These are phyloP conservation scores for Rubia peregrina DNA, from an alignment of 305 asterid species.

Conservation along the genomic window DNA sequence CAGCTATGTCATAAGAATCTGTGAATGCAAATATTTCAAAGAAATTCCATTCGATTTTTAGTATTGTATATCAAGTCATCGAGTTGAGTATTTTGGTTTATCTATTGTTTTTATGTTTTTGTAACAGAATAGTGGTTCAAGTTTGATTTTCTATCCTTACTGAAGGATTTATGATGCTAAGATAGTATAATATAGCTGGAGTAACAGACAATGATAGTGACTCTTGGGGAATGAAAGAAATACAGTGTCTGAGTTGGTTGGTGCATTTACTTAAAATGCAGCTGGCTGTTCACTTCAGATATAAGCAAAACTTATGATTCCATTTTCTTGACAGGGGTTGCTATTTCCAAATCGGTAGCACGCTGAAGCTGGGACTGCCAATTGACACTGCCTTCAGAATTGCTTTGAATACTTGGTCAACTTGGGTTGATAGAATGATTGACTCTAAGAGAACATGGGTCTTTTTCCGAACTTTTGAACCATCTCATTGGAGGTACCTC, in stretches of 20 bases:
- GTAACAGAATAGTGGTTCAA: neutral
- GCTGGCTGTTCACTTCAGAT: neutral
- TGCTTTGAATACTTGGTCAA: conserved; percentile 60
- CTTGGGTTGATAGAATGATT: conserved; percentile 56
- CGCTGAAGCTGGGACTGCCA: conserved; percentile 56
- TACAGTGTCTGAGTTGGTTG: neutral
- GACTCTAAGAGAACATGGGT: conserved; percentile 45
- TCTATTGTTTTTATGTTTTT: neutral
- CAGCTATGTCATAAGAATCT: neutral
- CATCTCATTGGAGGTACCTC: conserved; percentile 80
- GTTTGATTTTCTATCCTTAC: neutral
- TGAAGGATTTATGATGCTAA: neutral
- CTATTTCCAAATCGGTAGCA: conserved; percentile 55
- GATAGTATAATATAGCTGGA: neutral
- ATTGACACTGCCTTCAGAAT: conserved; percentile 47
- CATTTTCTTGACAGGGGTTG: conserved; percentile 59
- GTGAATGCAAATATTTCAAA: neutral
- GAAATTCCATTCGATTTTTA: neutral
- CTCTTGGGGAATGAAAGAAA: neutral
- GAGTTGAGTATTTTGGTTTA: neutral
- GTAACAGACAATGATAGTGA: neutral
- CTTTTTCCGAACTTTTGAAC: conserved; percentile 69
- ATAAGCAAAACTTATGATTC: conserved; percentile 14
- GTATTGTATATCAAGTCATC: neutral
- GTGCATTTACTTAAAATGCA: neutral